These are phyloP conservation scores for Penicillium canescens DNA, from an alignment of 495 filamentous ascomycete genomes.

Conservation along the genomic window DNA sequence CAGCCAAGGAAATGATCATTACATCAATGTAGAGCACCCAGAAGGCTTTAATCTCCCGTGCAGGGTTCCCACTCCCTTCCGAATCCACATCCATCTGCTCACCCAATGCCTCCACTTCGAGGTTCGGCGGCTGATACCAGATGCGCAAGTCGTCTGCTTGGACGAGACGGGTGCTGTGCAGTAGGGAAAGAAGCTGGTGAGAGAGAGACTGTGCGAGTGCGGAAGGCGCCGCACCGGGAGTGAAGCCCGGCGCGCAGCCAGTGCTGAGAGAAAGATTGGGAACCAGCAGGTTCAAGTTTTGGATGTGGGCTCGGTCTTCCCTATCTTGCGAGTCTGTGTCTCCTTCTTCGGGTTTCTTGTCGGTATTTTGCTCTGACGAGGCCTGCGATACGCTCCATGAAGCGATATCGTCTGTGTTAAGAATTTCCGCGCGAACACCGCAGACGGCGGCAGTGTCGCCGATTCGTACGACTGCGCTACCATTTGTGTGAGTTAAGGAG, in stretches of 20 bases:
- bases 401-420: conserved; percentile 69
- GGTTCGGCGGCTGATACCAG: conserved; percentile 57
- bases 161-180: conserved; percentile 68
- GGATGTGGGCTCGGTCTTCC: conserved; percentile 55
- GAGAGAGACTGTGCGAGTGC: conserved; percentile 80
- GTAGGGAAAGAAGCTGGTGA: conserved; percentile 70
- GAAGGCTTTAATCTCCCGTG: conserved; percentile 70
- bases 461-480: conserved; percentile 80
- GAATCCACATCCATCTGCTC: conserved; percentile 47
- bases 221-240: conserved; percentile 80
- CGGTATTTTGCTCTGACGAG: conserved; percentile 20
- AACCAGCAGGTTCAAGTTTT: conserved; percentile 72
- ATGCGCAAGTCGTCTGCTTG: conserved; percentile 64
- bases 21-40: conserved; percentile 95
- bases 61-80: conserved; percentile 10
- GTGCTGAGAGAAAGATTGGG: conserved; percentile 91
- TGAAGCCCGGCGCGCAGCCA: conserved; percentile 80
- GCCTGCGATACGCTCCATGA: conserved; percentile 53
- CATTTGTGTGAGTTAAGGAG: conserved; percentile 82
- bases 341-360: conserved; percentile 22
- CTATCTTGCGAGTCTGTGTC: conserved; percentile 26
- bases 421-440: conserved; percentile 82
- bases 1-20: conserved; percentile 85
- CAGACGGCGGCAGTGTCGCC: conserved; percentile 93
- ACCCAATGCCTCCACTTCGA: conserved; percentile 33